A percentile compares a stretch with the other conserved stretches of the same genome.
phyloP scores from a whole-genome alignment of 495 filamentous ascomycete species.

The Neurospora sublineolata region DNA sequence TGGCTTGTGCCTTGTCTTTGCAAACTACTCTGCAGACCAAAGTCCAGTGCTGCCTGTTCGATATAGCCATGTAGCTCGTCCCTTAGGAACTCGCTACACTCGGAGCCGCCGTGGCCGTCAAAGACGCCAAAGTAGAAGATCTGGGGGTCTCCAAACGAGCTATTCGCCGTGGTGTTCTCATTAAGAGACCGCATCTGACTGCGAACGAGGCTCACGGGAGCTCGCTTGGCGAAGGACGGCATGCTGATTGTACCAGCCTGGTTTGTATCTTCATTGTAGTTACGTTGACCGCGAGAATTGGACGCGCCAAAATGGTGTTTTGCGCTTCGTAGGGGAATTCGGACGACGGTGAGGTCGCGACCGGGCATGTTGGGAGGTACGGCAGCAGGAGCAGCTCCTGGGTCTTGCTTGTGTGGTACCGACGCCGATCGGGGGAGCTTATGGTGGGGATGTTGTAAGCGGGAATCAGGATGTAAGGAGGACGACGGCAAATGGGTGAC shows the following conservation, averaged over 20 bases:
- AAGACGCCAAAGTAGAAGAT: conserved; percentile 97
- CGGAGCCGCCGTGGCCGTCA: conserved; percentile 85
- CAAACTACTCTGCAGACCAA: conserved; percentile 64
- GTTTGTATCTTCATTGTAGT: conserved; percentile 86
- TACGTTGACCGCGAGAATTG: conserved; percentile 66
- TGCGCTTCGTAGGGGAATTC: conserved; percentile 85
- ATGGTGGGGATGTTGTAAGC: conserved; percentile 49
- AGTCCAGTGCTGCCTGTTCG: conserved; percentile 62
- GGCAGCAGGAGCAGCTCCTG: conserved; percentile 43
- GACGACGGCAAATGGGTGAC: conserved; percentile 89
- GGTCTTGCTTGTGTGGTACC: conserved; percentile 57
- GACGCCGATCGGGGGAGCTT: conserved; percentile 76
- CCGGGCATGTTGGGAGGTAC: conserved; percentile 44
- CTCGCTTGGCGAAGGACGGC: conserved; percentile 79
- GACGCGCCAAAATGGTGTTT: conserved; percentile 90
- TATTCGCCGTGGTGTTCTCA: conserved; percentile 53
- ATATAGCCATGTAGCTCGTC: conserved; percentile 81
- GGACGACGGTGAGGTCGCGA: conserved; percentile 87
- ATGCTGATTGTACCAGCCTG: conserved; percentile 90
- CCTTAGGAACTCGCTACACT: conserved; percentile 78
- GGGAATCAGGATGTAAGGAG: conserved; percentile 82
- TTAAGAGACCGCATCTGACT: conserved; percentile 29
- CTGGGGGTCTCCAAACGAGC: conserved; percentile 76
- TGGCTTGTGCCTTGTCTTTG: conserved; percentile 14
- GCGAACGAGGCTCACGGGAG: conserved; percentile 55